Evolutionary conservation across 2,329 filamentous ascomycete species (phyloP).

Genomic region (Xylariaceae sp.): DNA sequence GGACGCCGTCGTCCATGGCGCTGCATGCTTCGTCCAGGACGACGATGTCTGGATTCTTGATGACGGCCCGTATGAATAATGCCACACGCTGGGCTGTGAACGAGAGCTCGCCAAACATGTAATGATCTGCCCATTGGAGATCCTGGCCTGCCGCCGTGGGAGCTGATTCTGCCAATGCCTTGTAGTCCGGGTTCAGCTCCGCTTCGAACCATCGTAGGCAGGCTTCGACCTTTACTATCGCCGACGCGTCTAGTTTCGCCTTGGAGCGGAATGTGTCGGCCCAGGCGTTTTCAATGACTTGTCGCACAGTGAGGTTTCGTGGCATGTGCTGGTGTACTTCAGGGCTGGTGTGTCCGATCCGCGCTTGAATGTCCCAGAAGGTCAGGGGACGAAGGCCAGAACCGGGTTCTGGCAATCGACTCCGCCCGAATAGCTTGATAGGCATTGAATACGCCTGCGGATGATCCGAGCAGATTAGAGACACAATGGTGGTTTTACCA

Average conservation of each 20-base stretch:
- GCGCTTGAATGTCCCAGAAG: slow-evolving; percentile 85
- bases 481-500: slow-evolving; percentile 91
- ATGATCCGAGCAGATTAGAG: slow-evolving; percentile 90
- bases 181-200: slow-evolving; percentile 62
- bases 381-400: slow-evolving; percentile 67
- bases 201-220: slow-evolving; percentile 71
- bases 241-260: slow-evolving; percentile 58
- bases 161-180: slow-evolving; percentile 22
- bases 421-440: slow-evolving; percentile 78
- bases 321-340: slow-evolving; percentile 95
- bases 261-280: slow-evolving; percentile 77
- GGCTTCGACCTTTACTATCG: slow-evolving; percentile 59
- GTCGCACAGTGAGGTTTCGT: slow-evolving; percentile 65
- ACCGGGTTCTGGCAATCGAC: slow-evolving; percentile 70
- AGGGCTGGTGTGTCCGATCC: slow-evolving; percentile 88
- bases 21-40: slow-evolving; percentile 86
- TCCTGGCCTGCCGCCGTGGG: slow-evolving; percentile 21
- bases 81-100: slow-evolving; percentile 82
- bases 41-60: slow-evolving; percentile 76
- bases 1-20: slow-evolving; percentile 73
- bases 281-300: slow-evolving; percentile 81
- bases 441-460: slow-evolving; percentile 90
- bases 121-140: slow-evolving; percentile 61
- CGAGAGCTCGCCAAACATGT: slow-evolving; percentile 67
- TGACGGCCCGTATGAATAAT: slow-evolving; percentile 75